Evolutionary conservation across 2,329 filamentous ascomycete genomes (phyloP).

Genomic region (Ceratocystis eucalypticola): DNA sequence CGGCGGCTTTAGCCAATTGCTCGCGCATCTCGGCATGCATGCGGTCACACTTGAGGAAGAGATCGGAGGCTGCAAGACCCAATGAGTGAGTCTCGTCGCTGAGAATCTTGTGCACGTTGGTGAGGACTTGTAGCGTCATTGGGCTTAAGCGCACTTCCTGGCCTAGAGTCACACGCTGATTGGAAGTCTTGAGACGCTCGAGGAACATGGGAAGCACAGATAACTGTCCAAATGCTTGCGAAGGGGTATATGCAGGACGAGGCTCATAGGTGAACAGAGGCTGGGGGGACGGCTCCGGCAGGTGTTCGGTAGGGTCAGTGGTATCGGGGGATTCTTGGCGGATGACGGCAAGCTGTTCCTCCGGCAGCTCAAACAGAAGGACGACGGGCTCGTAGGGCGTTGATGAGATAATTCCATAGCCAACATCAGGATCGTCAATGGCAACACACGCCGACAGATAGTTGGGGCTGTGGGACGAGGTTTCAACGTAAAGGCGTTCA

Average conservation of each 20-base stretch:
- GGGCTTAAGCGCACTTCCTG: constrained; percentile 58
- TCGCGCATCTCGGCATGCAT: constrained; percentile 54
- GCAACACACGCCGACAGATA: constrained; percentile 41
- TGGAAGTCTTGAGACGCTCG: constrained; percentile 43
- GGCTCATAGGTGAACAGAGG: constrained; percentile 44
- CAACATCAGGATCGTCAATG: constrained; percentile 48
- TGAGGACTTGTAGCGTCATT: constrained; percentile 56
- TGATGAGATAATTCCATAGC: constrained; percentile 48
- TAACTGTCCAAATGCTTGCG: constrained; percentile 44
- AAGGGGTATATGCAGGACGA: constrained; percentile 53
- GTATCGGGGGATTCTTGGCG: constrained; percentile 16
- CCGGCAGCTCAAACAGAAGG: constrained; percentile 46
- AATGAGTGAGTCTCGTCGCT: constrained; percentile 55
- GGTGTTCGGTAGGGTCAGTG: background rate
- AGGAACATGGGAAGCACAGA: constrained; percentile 44
- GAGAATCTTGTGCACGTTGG: constrained; percentile 57
- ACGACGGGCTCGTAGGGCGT: constrained; percentile 45
- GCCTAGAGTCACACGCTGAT: constrained; percentile 46
- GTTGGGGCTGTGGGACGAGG: constrained; percentile 33
- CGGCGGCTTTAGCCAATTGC: constrained; percentile 52
- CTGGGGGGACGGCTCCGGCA: constrained; percentile 21
- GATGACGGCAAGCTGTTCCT: constrained; percentile 31
- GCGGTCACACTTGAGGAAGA: constrained; percentile 57
- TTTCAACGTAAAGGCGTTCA: constrained; percentile 44
- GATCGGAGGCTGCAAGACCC: constrained; percentile 55